Conservation (phyloP, 192 early-diverging fungal species). For the Thamnidium elegans region DNA sequence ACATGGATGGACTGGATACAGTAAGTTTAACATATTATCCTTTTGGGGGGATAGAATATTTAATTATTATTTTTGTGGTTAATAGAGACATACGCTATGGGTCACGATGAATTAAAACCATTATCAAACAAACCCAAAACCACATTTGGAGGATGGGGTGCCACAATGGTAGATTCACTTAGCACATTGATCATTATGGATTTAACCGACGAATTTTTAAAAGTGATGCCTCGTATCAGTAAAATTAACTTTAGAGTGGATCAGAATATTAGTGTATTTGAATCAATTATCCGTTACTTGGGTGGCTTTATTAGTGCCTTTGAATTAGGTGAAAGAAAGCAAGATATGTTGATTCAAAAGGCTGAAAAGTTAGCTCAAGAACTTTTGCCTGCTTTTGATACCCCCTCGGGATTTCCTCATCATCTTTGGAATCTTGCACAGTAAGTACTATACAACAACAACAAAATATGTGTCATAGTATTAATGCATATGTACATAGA, state of each 20-base stretch:
- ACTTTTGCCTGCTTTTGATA: slow-evolving; percentile 72
- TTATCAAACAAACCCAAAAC: slow-evolving; percentile 28
- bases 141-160: slow-evolving; percentile 55
- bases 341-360: slow-evolving; percentile 58
- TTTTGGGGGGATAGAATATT: background rate
- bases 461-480: background rate
- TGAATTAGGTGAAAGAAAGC: slow-evolving; percentile 68
- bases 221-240: slow-evolving; percentile 59
- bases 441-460: slow-evolving; percentile 2
- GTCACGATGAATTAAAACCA: slow-evolving; percentile 65
- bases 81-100: slow-evolving; percentile 62
- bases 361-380: slow-evolving; percentile 63
- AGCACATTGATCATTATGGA: slow-evolving; percentile 87
- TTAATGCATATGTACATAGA: background rate
- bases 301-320: slow-evolving; percentile 84
- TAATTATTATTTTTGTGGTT: background rate
- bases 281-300: slow-evolving; percentile 74
- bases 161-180: slow-evolving; percentile 81
- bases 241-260: slow-evolving; percentile 41
- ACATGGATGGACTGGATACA: slow-evolving; percentile 78
- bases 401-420: slow-evolving; percentile 60
- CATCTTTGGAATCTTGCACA: slow-evolving; percentile 50
- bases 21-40: slow-evolving; percentile 13
- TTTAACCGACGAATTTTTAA: slow-evolving; percentile 69
- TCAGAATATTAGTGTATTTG: slow-evolving; percentile 74